These are phyloP conservation scores for Xerocomus amazonicus DNA, from an alignment of 1,284 basidiomycete genomes.

Conservation along the genomic window DNA sequence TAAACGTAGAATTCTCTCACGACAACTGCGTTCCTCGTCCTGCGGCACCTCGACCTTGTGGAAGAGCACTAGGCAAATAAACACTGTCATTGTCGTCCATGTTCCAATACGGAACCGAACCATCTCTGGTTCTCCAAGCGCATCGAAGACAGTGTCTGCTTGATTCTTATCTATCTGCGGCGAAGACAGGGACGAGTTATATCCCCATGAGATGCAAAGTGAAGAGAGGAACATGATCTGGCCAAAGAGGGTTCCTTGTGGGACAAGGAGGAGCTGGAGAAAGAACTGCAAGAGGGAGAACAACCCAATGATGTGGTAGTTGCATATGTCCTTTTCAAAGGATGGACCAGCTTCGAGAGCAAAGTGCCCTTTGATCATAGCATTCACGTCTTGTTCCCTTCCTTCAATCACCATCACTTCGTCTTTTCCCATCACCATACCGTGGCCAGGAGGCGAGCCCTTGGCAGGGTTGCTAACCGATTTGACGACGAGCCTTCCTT, in stretches of 20 bases:
- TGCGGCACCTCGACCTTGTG: not conserved
- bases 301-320: conserved; percentile 27
- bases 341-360: conserved; percentile 17
- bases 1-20: conserved; percentile 18
- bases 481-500: conserved; percentile 16
- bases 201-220: conserved; percentile 26
- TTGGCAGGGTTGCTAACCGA: conserved; percentile 3
- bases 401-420: conserved; percentile 26
- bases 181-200: conserved; percentile 26
- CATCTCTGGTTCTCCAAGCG: conserved; percentile 12
- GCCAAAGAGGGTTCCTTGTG: conserved; percentile 25
- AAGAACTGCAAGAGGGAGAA: not conserved
- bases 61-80: conserved; percentile 22
- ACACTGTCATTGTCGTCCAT: conserved; percentile 24
- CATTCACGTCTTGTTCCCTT: conserved; percentile 27
- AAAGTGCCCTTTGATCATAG: conserved; percentile 28
- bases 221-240: conserved; percentile 29
- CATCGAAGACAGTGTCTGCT: conserved; percentile 17
- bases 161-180: conserved; percentile 28
- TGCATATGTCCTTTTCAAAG: conserved; percentile 21
- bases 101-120: conserved; percentile 21
- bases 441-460: conserved; percentile 23
- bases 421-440: conserved; percentile 11
- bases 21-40: conserved; percentile 4
- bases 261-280: conserved; percentile 20